phyloP scores from a whole-genome alignment of 352 stramenopile genomes.

The Phytophthora podocarpi region DNA sequence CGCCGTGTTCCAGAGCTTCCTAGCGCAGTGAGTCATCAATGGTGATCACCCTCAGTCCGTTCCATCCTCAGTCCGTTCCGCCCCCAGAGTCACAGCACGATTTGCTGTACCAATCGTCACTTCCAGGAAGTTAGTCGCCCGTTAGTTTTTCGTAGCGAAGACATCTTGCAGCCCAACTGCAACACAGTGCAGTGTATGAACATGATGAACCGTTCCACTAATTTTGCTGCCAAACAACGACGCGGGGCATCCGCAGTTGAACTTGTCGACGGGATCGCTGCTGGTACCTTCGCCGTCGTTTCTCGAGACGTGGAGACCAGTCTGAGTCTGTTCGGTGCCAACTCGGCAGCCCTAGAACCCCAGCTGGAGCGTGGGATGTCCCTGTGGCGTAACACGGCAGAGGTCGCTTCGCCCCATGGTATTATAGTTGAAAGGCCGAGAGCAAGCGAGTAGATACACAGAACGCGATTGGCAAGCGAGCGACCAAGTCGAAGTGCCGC shows the following conservation, averaged over 20 bases:
- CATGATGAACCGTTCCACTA: slow-evolving; percentile 2
- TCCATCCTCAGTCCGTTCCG: neutral
- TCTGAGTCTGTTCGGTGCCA: slow-evolving; percentile 4
- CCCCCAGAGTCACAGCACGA: slow-evolving; percentile 18
- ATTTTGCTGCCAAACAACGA: neutral
- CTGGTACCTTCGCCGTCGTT: slow-evolving; percentile 21
- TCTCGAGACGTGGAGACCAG: slow-evolving; percentile 7
- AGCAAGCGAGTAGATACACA: slow-evolving; percentile 10
- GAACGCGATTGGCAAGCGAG: slow-evolving; percentile 11
- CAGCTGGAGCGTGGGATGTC: slow-evolving; percentile 21
- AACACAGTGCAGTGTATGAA: slow-evolving; percentile 21
- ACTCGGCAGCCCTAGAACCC: slow-evolving; percentile 16
- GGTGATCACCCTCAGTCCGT: neutral
- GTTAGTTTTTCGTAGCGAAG: slow-evolving; percentile 15
- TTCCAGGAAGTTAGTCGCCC: slow-evolving; percentile 18
- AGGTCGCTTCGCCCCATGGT: slow-evolving; percentile 16
- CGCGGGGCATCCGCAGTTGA: slow-evolving; percentile 10
- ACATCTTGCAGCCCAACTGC: neutral
- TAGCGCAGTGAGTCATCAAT: slow-evolving; percentile 28
- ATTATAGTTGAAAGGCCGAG: no score
- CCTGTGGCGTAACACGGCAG: slow-evolving; percentile 16
- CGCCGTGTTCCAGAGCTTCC: slow-evolving; percentile 53
- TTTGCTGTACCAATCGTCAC: slow-evolving; percentile 18
- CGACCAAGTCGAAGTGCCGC: no score
- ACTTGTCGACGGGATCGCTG: slow-evolving; percentile 1